These are phyloP conservation scores for Jatropha podagrica DNA, from an alignment of 441 rosid genomes.

Conservation along the genomic window DNA sequence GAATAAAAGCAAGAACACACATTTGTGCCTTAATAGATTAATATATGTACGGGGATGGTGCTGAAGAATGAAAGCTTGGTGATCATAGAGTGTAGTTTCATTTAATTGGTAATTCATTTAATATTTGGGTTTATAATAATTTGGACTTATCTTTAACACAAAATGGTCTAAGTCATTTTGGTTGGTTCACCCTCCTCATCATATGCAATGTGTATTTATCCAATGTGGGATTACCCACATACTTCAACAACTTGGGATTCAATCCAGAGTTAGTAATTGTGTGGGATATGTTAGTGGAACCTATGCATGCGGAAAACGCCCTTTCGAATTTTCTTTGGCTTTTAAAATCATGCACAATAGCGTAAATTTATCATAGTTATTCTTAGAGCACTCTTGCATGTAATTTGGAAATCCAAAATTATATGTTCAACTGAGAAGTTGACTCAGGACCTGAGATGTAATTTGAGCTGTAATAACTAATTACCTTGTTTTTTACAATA, in stretches of 20 bases:
- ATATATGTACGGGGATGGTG: neutral
- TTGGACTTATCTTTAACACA: too few relatives aligned
- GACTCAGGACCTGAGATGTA: neutral
- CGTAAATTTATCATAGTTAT: neutral
- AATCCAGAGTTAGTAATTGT: neutral
- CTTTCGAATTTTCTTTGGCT: neutral
- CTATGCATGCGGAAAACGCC: neutral
- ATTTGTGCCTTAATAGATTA: neutral
- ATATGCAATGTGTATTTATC: too few relatives aligned
- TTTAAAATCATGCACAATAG: neutral
- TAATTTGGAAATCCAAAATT: neutral
- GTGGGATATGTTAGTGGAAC: too few relatives aligned
- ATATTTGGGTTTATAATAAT: too few relatives aligned
- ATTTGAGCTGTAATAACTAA: neutral
- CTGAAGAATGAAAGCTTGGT: neutral
- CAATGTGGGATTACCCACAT: too few relatives aligned
- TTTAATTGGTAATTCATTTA: too few relatives aligned
- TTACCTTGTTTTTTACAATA: neutral
- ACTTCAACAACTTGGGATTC: neutral
- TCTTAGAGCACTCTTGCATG: neutral
- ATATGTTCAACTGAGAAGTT: neutral
- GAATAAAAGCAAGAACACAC: neutral
- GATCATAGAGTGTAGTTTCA: neutral
- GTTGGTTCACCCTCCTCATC: too few relatives aligned
- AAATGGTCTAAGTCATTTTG: too few relatives aligned